These are phyloP conservation scores for Madurella mycetomatis DNA, from an alignment of 2,329 filamentous ascomycete species.

Conservation along the genomic window DNA sequence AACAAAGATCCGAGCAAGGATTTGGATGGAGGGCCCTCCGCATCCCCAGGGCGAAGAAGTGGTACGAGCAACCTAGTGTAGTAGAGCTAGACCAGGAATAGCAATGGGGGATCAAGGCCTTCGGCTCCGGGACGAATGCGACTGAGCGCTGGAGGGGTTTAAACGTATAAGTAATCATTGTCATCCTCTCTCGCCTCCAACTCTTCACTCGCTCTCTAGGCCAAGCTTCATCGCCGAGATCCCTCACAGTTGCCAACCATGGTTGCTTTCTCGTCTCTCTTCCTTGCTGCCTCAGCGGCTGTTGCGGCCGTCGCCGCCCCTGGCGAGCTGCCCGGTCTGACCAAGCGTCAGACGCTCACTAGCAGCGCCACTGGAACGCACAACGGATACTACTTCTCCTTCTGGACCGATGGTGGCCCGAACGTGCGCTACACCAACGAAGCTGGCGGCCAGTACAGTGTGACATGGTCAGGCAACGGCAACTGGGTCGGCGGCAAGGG, in stretches of 20 bases:
- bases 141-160: not conserved
- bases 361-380: constrained; percentile 46
- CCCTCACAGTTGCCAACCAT: constrained; percentile 28
- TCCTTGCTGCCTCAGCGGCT: constrained; percentile 34
- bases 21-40: not conserved
- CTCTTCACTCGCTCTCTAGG: not conserved
- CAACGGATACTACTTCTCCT: constrained; percentile 58
- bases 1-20: not conserved
- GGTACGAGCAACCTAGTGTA: too few relatives aligned
- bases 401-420: constrained; percentile 53
- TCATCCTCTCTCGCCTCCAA: not conserved
- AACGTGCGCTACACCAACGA: constrained; percentile 53
- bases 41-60: too few relatives aligned
- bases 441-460: constrained; percentile 45
- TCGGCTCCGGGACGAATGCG: not conserved
- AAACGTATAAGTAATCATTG: not conserved
- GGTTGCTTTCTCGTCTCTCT: constrained; percentile 38
- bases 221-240: not conserved
- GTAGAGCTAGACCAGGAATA: too few relatives aligned
- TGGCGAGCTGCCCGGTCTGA: constrained; percentile 34
- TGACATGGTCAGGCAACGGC: constrained; percentile 45
- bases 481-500: constrained; percentile 49
- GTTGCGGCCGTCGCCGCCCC: constrained; percentile 34
- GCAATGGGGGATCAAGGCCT: too few relatives aligned
- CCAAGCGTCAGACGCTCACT: constrained; percentile 36